Evolutionary conservation across 2,329 filamentous ascomycete genomes (phyloP).

Genomic region (Helicocarpus griseus): DNA sequence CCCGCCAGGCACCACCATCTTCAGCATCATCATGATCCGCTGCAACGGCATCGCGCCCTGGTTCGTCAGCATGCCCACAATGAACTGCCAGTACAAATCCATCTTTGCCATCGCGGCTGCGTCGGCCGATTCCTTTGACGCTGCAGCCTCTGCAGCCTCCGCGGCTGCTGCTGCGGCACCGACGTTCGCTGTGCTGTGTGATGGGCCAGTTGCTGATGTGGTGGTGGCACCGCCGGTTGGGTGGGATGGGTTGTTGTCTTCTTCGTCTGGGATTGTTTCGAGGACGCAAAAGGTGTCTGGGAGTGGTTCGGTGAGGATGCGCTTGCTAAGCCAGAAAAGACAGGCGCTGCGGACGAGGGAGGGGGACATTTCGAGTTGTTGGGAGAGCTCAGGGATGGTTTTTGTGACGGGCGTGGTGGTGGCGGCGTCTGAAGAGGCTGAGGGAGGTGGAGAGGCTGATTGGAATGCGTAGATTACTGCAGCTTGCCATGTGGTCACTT

Average conservation of each 20-base stretch:
- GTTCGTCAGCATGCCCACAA: slow-evolving; percentile 91
- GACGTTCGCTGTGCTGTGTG: too few relatives aligned
- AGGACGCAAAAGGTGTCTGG: slow-evolving; percentile 48
- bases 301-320: slow-evolving; percentile 39
- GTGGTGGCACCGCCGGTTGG: slow-evolving; percentile 12
- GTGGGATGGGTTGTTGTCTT: slow-evolving; percentile 14
- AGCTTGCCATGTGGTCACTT: slow-evolving; percentile 77
- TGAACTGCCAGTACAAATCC: slow-evolving; percentile 80
- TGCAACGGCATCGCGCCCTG: slow-evolving; percentile 71
- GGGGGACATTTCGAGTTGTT: slow-evolving; percentile 45
- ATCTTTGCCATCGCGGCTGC: slow-evolving; percentile 58
- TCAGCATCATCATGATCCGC: slow-evolving; percentile 89
- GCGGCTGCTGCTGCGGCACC: slow-evolving; percentile 31
- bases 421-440: slow-evolving; percentile 11
- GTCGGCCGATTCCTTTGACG: slow-evolving; percentile 38
- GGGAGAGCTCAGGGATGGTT: slow-evolving; percentile 35
- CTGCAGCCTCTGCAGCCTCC: slow-evolving; percentile 31
- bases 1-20: slow-evolving; percentile 77
- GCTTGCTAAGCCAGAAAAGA: slow-evolving; percentile 53
- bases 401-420: slow-evolving; percentile 23
- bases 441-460: slow-evolving; percentile 30
- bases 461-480: slow-evolving; percentile 80
- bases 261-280: slow-evolving; percentile 39
- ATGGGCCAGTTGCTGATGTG: slow-evolving; percentile 14
- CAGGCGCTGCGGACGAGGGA: slow-evolving; percentile 50